phyloP scores from a whole-genome alignment of 1,139 yeast species.

The Pichia sp. region DNA sequence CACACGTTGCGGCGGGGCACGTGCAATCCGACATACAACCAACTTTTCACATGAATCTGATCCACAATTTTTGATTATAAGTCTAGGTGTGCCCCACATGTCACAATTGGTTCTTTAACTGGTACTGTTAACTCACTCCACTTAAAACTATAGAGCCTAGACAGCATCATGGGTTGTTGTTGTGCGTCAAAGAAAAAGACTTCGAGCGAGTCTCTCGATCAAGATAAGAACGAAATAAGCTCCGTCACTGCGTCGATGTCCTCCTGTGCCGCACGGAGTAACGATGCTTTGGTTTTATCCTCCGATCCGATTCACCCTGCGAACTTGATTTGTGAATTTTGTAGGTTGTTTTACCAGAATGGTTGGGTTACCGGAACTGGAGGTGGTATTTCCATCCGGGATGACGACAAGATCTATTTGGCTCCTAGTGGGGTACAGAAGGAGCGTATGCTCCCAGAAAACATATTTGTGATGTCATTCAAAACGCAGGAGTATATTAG shows the following conservation, averaged over 20 bases:
- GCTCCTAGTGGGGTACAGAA: conserved; percentile 97
- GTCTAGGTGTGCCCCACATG: no score
- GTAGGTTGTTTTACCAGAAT: conserved; percentile 69
- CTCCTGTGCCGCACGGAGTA: not conserved
- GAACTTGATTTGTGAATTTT: conserved; percentile 75
- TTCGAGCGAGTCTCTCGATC: not conserved
- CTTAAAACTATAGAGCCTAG: no score
- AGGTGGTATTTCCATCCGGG: conserved; percentile 84
- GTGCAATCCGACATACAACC: no score
- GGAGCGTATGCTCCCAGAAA: conserved; percentile 77
- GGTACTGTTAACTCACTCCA: no score
- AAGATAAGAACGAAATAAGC: not conserved
- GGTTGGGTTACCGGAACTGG: conserved; percentile 97
- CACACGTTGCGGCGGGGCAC: no score
- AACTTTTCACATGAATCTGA: no score
- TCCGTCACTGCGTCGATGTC: not conserved
- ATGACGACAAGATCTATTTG: conserved; percentile 56
- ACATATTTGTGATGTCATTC: conserved; percentile 72
- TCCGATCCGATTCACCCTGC: conserved; percentile 74
- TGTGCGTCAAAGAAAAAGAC: not conserved
- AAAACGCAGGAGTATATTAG: conserved; percentile 53
- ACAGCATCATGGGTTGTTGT: not conserved
- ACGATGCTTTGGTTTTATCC: conserved; percentile 36
- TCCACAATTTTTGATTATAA: no score
- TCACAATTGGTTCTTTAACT: no score